Base-by-base conservation (phyloP, 2,329 filamentous ascomycete genomes). In the Paecilomyces niveus region DNA sequence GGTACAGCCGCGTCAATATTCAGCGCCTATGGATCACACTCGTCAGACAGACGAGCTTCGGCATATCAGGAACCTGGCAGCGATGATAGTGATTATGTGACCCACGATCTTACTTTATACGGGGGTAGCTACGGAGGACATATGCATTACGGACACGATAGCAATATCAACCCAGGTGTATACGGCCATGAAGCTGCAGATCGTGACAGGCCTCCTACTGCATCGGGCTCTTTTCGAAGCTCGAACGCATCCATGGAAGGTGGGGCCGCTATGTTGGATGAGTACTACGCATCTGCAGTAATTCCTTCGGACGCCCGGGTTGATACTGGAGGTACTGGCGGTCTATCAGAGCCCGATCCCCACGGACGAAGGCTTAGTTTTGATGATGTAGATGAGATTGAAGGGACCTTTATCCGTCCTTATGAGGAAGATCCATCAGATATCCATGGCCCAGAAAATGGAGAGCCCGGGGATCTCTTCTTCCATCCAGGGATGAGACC, bases 281-380 rank as follows among this genome's bases (percentile, higher is more conserved):
- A 71, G 22, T 75, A 74, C 55, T 69, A 72, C 6, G 72, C 74
- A 39, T 72, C 72, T 0, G 63, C 64, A 9, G 65, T 81, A 9
- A 80, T 84, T 63, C 77, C 76, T 57, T 79, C 72, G 13, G 81
- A 86, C 57, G 90, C 89, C 5, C 84, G 89, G 57, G 88, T 96
- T 55, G 93, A 97, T 72, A 92, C 90, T 53, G 89, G 85, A 54
- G 92, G 90, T 7, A 97, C 92, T n/a, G 94, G 93, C 49, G 94
- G 94, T 1, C 76, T 97, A 29, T 86, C 92, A 61, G 84, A 89
- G 59, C 92, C 92, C 1, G 85, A 81, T 54, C 81, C 80, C 6
- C 83, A 76, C 61, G 73, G 72, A 51, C 78, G 92, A 63, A 85
- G 91, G 60, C 80, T 92, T 67, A 97, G 92, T 74, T 97, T 94